phyloP scores from a whole-genome alignment of 2,329 filamentous ascomycete species.

The Byssothecium circinans region DNA sequence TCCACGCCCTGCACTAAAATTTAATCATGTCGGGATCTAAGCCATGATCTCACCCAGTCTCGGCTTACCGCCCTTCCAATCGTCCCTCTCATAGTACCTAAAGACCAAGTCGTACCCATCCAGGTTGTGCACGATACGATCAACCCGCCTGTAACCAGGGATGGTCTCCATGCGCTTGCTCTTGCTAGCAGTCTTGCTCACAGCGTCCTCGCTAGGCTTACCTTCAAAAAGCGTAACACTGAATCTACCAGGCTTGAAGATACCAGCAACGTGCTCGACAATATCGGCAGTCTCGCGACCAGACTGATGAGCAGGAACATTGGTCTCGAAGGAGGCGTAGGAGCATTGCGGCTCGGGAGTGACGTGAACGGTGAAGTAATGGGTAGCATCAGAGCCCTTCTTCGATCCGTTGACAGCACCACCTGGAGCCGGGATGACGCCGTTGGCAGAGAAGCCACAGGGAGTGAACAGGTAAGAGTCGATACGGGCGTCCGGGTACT shows the following conservation, averaged over 20 bases:
- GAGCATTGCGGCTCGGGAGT: slow-evolving; percentile 97
- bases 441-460: slow-evolving; percentile 96
- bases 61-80: slow-evolving; percentile 69
- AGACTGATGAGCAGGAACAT: slow-evolving; percentile 85
- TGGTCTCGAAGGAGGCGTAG: slow-evolving; percentile 97
- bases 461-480: slow-evolving; percentile 96
- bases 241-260: slow-evolving; percentile 98
- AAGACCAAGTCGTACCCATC: slow-evolving; percentile 98
- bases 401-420: slow-evolving; percentile 50
- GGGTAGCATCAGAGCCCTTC: slow-evolving; percentile 48
- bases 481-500: slow-evolving; percentile 89
- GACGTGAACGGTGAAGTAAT: slow-evolving; percentile 98
- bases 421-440: slow-evolving; percentile 78
- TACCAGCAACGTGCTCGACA: slow-evolving; percentile 88
- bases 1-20: neutral
- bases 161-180: slow-evolving; percentile 70
- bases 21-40: neutral
- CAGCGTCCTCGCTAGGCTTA: slow-evolving; percentile 58
- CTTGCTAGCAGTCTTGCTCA: slow-evolving; percentile 46
- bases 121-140: slow-evolving; percentile 95
- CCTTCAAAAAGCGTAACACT: slow-evolving; percentile 96
- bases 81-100: slow-evolving; percentile 90
- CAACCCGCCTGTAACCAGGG: slow-evolving; percentile 82
- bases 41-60: slow-evolving; percentile 57
- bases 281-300: slow-evolving; percentile 88